Conservation (phyloP, 108 stramenopile genomes). For the Mayamaea pseudoterrestris region DNA sequence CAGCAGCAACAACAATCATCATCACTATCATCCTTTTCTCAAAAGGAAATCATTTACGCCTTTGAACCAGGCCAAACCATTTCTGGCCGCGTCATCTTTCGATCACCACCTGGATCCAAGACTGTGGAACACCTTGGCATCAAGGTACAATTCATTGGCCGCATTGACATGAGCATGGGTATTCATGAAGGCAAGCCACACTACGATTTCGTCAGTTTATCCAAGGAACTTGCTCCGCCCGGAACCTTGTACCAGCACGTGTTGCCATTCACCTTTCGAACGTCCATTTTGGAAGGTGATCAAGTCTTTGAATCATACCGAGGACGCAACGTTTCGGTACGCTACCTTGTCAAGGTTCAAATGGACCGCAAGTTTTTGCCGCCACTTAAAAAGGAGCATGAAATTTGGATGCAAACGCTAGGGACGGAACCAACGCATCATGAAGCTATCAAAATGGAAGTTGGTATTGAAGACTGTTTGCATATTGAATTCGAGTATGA, state of each 20-base stretch:
- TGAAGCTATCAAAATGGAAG: slow-evolving; percentile 96
- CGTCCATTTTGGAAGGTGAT: too few relatives aligned
- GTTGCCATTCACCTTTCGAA: slow-evolving; percentile 83
- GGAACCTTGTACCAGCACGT: slow-evolving; percentile 71
- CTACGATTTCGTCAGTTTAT: slow-evolving; percentile 90
- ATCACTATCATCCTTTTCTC: not conserved
- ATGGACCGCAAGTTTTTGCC: slow-evolving; percentile 83
- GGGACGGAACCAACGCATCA: slow-evolving; percentile 59
- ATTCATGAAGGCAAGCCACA: slow-evolving; percentile 63
- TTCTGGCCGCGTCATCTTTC: slow-evolving; percentile 70
- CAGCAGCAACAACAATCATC: slow-evolving; percentile 3
- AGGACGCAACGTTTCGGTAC: slow-evolving; percentile 91
- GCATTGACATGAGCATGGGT: slow-evolving; percentile 89
- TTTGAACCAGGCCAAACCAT: slow-evolving; percentile 61
- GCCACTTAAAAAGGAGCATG: slow-evolving; percentile 76
- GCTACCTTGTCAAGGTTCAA: slow-evolving; percentile 92
- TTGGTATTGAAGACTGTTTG: slow-evolving; percentile 99
- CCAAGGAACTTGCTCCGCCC: slow-evolving; percentile 89
- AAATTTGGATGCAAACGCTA: slow-evolving; percentile 82
- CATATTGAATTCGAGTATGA: slow-evolving; percentile 99
- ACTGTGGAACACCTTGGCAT: slow-evolving; percentile 90
- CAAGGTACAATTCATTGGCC: slow-evolving; percentile 93
- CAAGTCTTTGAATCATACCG: slow-evolving; percentile 85
- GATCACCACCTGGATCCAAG: slow-evolving; percentile 87
- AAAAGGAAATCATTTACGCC: slow-evolving; percentile 23